Percentiles rank a stretch among this genome's conserved stretches.
These are phyloP conservation scores for Henckelia pumila DNA, from an alignment of 257 asterid genomes.

Conservation along the genomic window DNA sequence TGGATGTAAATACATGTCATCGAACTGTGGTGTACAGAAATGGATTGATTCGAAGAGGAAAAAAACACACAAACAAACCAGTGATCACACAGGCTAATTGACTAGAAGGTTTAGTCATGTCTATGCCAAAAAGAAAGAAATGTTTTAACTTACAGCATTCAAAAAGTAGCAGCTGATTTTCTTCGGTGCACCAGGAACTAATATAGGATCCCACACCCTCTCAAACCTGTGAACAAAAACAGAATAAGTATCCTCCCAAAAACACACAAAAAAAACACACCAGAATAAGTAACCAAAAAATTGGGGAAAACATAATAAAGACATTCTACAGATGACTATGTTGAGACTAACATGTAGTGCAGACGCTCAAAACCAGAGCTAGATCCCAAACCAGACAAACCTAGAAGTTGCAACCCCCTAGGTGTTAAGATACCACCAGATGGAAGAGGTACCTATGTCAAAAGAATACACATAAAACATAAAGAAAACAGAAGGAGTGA, in stretches of 20 bases:
- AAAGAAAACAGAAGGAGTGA: neutral
- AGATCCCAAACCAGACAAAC: constrained; percentile 79
- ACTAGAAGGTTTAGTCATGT: neutral
- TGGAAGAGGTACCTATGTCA: constrained; percentile 69
- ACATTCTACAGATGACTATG: constrained; percentile 18
- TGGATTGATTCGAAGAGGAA: neutral
- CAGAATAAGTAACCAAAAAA: constrained; percentile 16
- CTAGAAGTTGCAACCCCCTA: constrained; percentile 81
- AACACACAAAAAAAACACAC: no score
- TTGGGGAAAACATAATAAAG: neutral
- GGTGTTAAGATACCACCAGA: constrained; percentile 94
- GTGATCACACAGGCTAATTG: neutral
- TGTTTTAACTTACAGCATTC: constrained; percentile 66
- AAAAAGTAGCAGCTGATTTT: constrained; percentile 75
- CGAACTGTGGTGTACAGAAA: constrained; percentile 4
- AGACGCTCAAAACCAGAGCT: constrained; percentile 89
- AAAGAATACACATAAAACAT: constrained; percentile 22
- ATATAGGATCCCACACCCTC: constrained; percentile 88
- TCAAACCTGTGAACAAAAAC: constrained; percentile 55
- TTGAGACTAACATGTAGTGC: constrained; percentile 69
- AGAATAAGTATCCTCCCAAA: constrained; percentile 19
- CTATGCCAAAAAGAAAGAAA: neutral
- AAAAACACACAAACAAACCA: constrained; percentile 1
- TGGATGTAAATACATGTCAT: constrained; percentile 27
- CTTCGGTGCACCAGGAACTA: constrained; percentile 74